Evolutionary conservation across 371 early-diverging fungal genomes (phyloP), one percentile per base, ranked within the genome.

Genomic region (Gilbertella persicaria): DNA sequence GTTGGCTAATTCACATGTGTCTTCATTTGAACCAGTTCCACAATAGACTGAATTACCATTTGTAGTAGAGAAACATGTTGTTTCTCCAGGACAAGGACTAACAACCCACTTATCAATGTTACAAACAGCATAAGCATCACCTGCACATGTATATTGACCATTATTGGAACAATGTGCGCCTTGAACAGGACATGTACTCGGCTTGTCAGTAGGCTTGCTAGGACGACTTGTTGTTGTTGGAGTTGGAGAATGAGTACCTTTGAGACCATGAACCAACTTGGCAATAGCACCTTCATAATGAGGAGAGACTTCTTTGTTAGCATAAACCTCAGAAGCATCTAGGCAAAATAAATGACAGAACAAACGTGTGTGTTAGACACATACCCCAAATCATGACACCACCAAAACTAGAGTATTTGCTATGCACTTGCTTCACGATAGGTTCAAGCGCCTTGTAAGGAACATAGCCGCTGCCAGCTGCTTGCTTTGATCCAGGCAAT

Each of bases 351-450:
- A 7, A 21, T 1, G 9, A 39, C 13, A 19, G 13, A 7, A 14
- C 25, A 28, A 6, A 14, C 9, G 16, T 43, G 9, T 5, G 28
- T 28, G n/a, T 28, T 28, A 28, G 28, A 28, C 28, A 33, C 33
- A 67, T 71, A 64, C 71, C 86, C 88, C 88, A 88, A 28, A 84
- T 65, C 72, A 77, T 83, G 14, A 87, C 76, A 30, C 89, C 89
- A 42, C 86, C 89, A 52, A 84, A 84, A 20, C 75, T 80, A 16
- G 61, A 66, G 61, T 74, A 80, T 33, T 55, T 58, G 0, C 55
- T 38, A 9, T 69, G 50, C 5, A 73, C 21, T 10, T 60, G 24
- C 19, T 68, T 36, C 20, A 79, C 47, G 35, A 77, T 69, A 5
- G 74, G 54, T n/a, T 47, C 23, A 5, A 76, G 64, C 38, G 65